Conservation (phyloP, 2,329 filamentous ascomycete species). For the Colletotrichum eremochloae region DNA sequence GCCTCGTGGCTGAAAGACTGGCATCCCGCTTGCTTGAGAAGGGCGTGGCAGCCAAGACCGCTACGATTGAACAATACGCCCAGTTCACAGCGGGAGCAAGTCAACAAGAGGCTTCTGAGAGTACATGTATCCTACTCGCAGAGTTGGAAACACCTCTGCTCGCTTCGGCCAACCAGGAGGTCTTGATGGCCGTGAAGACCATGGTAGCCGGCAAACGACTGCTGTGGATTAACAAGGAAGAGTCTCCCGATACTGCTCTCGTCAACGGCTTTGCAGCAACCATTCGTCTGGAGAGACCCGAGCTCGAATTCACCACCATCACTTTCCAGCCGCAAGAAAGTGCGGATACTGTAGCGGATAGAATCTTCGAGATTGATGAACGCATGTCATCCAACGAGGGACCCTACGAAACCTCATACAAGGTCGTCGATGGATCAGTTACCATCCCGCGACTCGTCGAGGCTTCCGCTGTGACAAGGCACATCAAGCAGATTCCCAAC, state of each 20-base stretch:
- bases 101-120: neutral
- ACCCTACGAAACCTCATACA: neutral
- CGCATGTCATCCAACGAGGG: neutral
- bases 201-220: constrained; percentile 28
- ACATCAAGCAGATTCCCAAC: neutral
- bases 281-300: constrained; percentile 2
- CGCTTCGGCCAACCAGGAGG: neutral
- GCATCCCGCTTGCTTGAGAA: neutral
- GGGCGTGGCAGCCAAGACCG: neutral
- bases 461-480: neutral
- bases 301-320: neutral
- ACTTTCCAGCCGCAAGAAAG: neutral
- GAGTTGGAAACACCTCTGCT: neutral
- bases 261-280: constrained; percentile 30
- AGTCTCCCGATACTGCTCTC: constrained; percentile 20
- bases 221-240: constrained; percentile 25
- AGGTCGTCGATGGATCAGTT: neutral
- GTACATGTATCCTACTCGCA: neutral
- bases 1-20: neutral
- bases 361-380: neutral
- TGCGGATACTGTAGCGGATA: no score
- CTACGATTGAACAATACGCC: neutral
- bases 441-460: constrained; percentile 1
- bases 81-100: neutral
- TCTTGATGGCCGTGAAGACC: constrained; percentile 2